A percentile compares a stretch with the other conserved stretches of the same genome.
Evolutionary conservation across 495 filamentous ascomycete species (phyloP).

Genomic region (Penicillium coprophilum): DNA sequence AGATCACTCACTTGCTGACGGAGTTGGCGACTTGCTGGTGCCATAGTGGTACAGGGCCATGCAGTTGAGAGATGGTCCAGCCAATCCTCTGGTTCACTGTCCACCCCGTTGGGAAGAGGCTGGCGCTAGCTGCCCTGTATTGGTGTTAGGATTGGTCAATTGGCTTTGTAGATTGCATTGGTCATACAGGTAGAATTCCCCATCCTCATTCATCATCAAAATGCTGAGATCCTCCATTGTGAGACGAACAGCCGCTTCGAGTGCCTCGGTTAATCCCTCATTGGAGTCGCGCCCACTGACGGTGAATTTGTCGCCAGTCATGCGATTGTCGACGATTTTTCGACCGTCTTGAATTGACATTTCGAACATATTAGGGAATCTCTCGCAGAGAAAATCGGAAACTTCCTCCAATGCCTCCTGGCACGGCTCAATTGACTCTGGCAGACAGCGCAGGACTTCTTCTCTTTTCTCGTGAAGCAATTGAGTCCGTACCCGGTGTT

Average conservation of each 20-base stretch:
- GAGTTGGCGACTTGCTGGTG: conserved; percentile 51
- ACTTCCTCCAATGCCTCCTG: conserved; percentile 52
- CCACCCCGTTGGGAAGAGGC: conserved; percentile 59
- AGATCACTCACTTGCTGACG: conserved; percentile 50
- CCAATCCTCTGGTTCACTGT: conserved; percentile 55
- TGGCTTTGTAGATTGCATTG: neutral
- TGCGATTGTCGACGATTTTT: conserved; percentile 44
- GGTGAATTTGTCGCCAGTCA: conserved; percentile 50
- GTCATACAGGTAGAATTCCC: conserved; percentile 52
- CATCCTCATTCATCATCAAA: conserved; percentile 49
- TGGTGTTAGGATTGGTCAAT: neutral
- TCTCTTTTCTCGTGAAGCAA: conserved; percentile 42
- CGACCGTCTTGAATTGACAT: conserved; percentile 31
- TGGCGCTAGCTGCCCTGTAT: conserved; percentile 54
- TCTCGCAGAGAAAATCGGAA: conserved; percentile 48
- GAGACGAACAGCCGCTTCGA: conserved; percentile 57
- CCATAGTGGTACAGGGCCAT: conserved; percentile 54
- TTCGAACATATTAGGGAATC: conserved; percentile 49
- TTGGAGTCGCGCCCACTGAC: conserved; percentile 31
- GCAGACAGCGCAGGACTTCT: conserved; percentile 51
- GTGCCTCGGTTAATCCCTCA: conserved; percentile 39
- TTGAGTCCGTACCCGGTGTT: conserved; percentile 44
- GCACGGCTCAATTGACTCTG: conserved; percentile 51
- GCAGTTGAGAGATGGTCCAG: conserved; percentile 52
- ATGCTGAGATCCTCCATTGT: conserved; percentile 61